Conservation (phyloP, 2,329 filamentous ascomycete species). For the Aspergillus sp. region DNA sequence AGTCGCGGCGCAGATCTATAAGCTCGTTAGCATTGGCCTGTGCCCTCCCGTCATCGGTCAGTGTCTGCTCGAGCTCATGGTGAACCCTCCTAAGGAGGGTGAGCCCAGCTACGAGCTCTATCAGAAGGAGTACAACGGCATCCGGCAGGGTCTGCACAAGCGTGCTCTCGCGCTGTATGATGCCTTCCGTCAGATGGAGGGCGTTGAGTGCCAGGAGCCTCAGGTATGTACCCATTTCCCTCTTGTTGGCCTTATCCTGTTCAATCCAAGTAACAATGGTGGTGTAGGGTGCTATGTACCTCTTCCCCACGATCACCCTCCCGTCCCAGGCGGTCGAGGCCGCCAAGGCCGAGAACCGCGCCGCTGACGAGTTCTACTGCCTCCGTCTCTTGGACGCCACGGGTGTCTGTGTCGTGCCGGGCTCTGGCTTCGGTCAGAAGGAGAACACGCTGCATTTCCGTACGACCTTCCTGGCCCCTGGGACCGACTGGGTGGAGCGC, state of each 20-base stretch:
- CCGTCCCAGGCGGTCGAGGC: conserved; percentile 72
- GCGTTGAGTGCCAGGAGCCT: conserved; percentile 83
- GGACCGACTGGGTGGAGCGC: conserved; percentile 87
- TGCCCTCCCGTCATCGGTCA: conserved; percentile 94
- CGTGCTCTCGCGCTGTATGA: conserved; percentile 83
- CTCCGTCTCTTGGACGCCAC: conserved; percentile 87
- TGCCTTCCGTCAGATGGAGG: conserved; percentile 92
- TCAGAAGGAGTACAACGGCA: conserved; percentile 77
- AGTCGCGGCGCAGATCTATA: conserved; percentile 94
- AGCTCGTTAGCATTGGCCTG: conserved; percentile 95
- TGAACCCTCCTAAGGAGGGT: conserved; percentile 84
- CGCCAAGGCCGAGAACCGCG: conserved; percentile 69
- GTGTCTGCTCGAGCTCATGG: conserved; percentile 96
- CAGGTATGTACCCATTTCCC: conserved; percentile 48
- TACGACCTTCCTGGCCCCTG: conserved; percentile 93
- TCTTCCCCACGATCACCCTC: conserved; percentile 90
- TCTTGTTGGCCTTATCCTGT: not conserved
- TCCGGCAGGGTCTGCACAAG: conserved; percentile 73
- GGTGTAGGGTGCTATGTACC: conserved; percentile 86
- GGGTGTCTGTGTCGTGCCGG: conserved; percentile 90
- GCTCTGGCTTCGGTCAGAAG: conserved; percentile 90
- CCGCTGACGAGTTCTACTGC: conserved; percentile 91
- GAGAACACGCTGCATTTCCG: conserved; percentile 89
- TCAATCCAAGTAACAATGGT: conserved; percentile 5
- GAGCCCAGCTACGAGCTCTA: conserved; percentile 84